Conservation (phyloP, 495 filamentous ascomycete genomes). For the Penicillium atrosanguineum region DNA sequence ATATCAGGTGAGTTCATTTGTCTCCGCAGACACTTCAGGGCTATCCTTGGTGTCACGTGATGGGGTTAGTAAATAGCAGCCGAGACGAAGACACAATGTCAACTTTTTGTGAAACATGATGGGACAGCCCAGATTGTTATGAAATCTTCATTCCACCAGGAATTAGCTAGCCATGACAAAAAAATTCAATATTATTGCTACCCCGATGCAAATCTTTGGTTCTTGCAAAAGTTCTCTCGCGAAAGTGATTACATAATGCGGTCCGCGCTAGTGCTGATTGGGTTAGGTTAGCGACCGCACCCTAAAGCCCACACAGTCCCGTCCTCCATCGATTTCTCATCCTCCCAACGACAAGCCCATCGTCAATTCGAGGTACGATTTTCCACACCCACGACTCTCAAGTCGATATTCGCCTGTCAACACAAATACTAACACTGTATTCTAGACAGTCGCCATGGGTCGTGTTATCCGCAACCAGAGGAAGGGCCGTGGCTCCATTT, state of each 20-base stretch:
- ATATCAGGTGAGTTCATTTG: background rate
- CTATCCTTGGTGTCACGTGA: background rate
- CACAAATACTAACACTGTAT: constrained; percentile 39
- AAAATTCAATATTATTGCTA: background rate
- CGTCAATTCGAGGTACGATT: constrained; percentile 49
- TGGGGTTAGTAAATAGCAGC: background rate
- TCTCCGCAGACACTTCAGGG: background rate
- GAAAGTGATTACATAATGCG: constrained; percentile 8
- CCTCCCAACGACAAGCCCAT: constrained; percentile 50
- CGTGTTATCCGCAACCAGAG: constrained; percentile 94
- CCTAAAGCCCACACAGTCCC: constrained; percentile 52
- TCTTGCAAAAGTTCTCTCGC: background rate
- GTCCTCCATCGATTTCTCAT: constrained; percentile 44
- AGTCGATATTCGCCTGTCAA: constrained; percentile 22
- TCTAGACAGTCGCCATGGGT: constrained; percentile 61
- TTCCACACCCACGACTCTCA: constrained; percentile 32
- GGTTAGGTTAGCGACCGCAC: constrained; percentile 50
- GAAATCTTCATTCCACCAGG: background rate
- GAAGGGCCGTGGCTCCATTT: constrained; percentile 98
- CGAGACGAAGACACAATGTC: background rate
- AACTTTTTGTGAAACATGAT: background rate
- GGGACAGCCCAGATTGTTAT: background rate
- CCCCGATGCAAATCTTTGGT: background rate
- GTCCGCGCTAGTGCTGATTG: constrained; percentile 33
- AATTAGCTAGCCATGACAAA: background rate